Percentiles rank a stretch among this genome's conserved stretches.
Evolutionary conservation across 257 asterid genomes (phyloP).

Genomic region (Datura wrightii): DNA sequence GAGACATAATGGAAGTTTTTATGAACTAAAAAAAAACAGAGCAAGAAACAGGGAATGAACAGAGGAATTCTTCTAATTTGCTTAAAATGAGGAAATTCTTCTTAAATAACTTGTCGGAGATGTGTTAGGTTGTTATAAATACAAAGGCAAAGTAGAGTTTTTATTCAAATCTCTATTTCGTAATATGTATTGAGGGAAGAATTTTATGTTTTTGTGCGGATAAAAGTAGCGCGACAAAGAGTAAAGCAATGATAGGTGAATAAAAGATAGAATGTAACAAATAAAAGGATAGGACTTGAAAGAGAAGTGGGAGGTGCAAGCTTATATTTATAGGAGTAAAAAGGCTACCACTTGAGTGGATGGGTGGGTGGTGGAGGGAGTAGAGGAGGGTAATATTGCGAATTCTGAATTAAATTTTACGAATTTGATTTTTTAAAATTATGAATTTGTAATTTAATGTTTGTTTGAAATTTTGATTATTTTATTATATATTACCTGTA

Average conservation of each 20-base stretch:
- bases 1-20: not conserved
- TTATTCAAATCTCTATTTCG: not conserved
- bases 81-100: no score
- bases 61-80: not conserved
- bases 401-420: not conserved
- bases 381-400: no score
- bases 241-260: not conserved
- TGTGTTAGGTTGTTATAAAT: not conserved
- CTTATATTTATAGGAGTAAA: conserved; percentile 4
- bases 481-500: no score
- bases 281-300: not conserved
- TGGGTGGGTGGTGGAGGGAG: no score
- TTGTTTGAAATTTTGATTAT: no score
- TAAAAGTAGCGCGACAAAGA: not conserved
- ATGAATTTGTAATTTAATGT: not conserved
- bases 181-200: not conserved
- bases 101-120: not conserved
- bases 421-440: not conserved
- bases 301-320: not conserved
- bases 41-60: not conserved
- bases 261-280: not conserved
- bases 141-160: not conserved
- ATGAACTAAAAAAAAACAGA: not conserved
- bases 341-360: not conserved
- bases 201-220: no score